Evolutionary conservation across 192 early-diverging fungal species (phyloP).

Genomic region (Gonapodya sp.): DNA sequence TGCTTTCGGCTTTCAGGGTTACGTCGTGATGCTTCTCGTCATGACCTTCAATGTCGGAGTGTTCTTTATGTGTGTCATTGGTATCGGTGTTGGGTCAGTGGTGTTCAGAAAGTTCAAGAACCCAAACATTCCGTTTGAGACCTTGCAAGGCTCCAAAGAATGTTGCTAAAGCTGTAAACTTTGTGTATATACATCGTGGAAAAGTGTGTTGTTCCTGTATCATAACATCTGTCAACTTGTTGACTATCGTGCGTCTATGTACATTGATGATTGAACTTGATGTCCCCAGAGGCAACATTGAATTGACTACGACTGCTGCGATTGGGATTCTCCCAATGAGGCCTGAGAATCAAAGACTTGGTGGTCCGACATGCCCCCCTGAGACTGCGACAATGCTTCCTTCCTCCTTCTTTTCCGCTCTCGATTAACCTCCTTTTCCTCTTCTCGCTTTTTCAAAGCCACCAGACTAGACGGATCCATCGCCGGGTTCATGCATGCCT

Average conservation of each 20-base stretch:
- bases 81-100: not conserved
- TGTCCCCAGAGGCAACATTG: no score
- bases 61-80: not conserved
- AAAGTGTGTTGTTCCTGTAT: not conserved
- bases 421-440: not conserved
- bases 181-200: no score
- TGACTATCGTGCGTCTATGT: no score
- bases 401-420: not conserved
- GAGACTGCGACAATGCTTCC: not conserved
- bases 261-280: no score
- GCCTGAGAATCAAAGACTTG: not conserved
- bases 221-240: not conserved
- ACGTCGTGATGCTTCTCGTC: not conserved
- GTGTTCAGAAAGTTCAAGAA: not conserved
- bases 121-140: not conserved
- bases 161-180: not conserved
- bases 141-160: not conserved
- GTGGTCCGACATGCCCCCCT: not conserved
- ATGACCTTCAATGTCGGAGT: slow-evolving; percentile 10
- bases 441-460: not conserved
- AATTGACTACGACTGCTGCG: not conserved
- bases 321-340: not conserved
- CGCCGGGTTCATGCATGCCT: not conserved
- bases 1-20: not conserved
- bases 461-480: not conserved